These are phyloP conservation scores for Coriaria nepalensis DNA, from an alignment of 306 rosid species.

Conservation along the genomic window DNA sequence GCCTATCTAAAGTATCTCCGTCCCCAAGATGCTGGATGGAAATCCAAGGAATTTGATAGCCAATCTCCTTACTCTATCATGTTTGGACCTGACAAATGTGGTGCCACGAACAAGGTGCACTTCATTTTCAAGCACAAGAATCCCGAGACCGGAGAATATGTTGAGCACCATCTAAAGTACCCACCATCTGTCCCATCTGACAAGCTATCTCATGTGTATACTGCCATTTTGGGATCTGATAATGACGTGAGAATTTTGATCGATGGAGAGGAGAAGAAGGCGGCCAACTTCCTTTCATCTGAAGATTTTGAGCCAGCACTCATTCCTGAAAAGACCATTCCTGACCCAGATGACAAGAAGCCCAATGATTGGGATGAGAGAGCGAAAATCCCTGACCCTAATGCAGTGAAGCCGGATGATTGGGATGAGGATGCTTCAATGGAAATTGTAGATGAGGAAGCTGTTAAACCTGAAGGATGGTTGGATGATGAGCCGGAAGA, in stretches of 20 bases:
- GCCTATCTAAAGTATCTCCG: constrained; percentile 87
- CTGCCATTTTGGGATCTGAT: constrained; percentile 52
- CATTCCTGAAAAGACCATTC: constrained; percentile 72
- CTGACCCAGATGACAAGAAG: constrained; percentile 90
- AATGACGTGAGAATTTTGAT: constrained; percentile 27
- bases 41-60: constrained; percentile 57
- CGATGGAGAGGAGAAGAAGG: constrained; percentile 47
- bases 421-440: constrained; percentile 98
- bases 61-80: constrained; percentile 77
- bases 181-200: constrained; percentile 86
- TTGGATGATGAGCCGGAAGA: constrained; percentile 96
- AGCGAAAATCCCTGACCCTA: constrained; percentile 72
- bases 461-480: constrained; percentile 97
- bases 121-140: constrained; percentile 91
- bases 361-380: constrained; percentile 99
- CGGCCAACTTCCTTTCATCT: constrained; percentile 40
- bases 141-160: constrained; percentile 69
- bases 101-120: constrained; percentile 94
- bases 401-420: constrained; percentile 86
- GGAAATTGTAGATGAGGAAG: constrained; percentile 81
- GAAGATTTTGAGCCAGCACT: constrained; percentile 87
- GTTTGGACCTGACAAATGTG: constrained; percentile 98
- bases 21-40: constrained; percentile 87
- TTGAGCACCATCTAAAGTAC: constrained; percentile 76
- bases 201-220: constrained; percentile 83